Percentiles rank a stretch among this genome's conserved stretches.
phyloP scores from a whole-genome alignment of 495 filamentous ascomycete genomes.

The Trichoderma erinaceum region DNA sequence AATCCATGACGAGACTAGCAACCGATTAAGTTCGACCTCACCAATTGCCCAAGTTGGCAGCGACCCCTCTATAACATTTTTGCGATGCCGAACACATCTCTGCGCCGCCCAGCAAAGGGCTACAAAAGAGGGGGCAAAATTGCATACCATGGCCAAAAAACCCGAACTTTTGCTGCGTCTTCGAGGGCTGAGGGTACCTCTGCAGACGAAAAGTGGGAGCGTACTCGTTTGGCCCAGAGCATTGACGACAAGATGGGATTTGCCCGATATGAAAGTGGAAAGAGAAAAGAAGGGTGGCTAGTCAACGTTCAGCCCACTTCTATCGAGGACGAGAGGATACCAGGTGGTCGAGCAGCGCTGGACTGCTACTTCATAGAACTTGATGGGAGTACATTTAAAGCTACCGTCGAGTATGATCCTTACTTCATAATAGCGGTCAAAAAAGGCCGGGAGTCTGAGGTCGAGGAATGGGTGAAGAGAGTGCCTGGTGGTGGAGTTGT shows the following conservation, averaged over 20 bases:
- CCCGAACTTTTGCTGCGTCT: conserved; percentile 71
- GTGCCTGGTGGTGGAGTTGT: conserved; percentile 76
- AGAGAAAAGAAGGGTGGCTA: conserved; percentile 83
- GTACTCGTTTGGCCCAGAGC: conserved; percentile 70
- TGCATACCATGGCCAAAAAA: conserved; percentile 48
- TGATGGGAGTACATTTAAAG: conserved; percentile 89
- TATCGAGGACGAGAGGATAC: conserved; percentile 75
- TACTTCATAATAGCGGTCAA: conserved; percentile 93
- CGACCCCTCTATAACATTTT: background rate
- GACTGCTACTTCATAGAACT: conserved; percentile 98
- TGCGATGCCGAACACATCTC: conserved; percentile 43
- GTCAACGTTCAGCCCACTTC: conserved; percentile 89
- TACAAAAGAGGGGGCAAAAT: conserved; percentile 47
- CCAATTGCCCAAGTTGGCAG: conserved; percentile 2
- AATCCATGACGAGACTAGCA: background rate
- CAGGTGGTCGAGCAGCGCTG: conserved; percentile 74
- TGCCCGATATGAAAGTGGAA: conserved; percentile 81
- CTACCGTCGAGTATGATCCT: conserved; percentile 90
- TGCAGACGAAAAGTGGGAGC: conserved; percentile 77
- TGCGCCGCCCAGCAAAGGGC: conserved; percentile 45
- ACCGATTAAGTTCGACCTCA: conserved; percentile 5
- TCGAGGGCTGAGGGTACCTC: conserved; percentile 78
- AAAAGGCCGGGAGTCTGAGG: conserved; percentile 81
- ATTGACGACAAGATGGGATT: conserved; percentile 97
- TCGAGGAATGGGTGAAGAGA: conserved; percentile 89